Conservation (phyloP, 805 yeast species). For the Ogataea saltuana region DNA sequence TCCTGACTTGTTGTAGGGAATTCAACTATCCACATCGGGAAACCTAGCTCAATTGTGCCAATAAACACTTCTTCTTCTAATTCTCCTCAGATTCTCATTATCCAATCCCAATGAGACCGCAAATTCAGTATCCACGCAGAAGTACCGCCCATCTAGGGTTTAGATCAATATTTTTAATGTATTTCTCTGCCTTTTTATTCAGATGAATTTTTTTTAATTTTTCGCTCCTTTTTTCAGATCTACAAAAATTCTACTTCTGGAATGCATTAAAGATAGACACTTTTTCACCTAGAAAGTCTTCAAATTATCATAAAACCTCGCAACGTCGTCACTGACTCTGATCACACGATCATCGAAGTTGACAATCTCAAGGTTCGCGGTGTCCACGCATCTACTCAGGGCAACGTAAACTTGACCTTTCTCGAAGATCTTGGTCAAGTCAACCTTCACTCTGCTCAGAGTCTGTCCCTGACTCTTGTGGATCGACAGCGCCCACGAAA, state of each 20-base stretch:
- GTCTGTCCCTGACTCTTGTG: slow-evolving; percentile 90
- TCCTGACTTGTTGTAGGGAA: slow-evolving; percentile 6
- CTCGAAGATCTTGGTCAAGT: slow-evolving; percentile 65
- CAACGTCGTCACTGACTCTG: slow-evolving; percentile 60
- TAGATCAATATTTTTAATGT: no score
- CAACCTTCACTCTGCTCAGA: slow-evolving; percentile 66
- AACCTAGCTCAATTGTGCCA: background rate
- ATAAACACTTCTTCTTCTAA: no score
- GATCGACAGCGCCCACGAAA: slow-evolving; percentile 83
- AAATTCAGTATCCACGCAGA: no score
- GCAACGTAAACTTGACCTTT: slow-evolving; percentile 87
- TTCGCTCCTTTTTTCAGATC: no score
- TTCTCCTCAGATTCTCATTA: no score
- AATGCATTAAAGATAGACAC: background rate
- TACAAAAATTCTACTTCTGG: no score
- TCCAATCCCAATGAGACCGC: no score
- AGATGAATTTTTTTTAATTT: no score
- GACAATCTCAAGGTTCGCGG: slow-evolving; percentile 61
- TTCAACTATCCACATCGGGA: slow-evolving; percentile 17
- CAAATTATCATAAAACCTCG: slow-evolving; percentile 56
- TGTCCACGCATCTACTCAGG: slow-evolving; percentile 71
- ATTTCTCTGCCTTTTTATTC: no score
- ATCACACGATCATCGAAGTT: slow-evolving; percentile 64
- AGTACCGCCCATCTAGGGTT: no score
- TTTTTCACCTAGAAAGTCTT: slow-evolving; percentile 22